Evolutionary conservation across 257 asterid genomes (phyloP), one percentile per base, ranked within the genome.

Genomic region (Nemophila menziesii): DNA sequence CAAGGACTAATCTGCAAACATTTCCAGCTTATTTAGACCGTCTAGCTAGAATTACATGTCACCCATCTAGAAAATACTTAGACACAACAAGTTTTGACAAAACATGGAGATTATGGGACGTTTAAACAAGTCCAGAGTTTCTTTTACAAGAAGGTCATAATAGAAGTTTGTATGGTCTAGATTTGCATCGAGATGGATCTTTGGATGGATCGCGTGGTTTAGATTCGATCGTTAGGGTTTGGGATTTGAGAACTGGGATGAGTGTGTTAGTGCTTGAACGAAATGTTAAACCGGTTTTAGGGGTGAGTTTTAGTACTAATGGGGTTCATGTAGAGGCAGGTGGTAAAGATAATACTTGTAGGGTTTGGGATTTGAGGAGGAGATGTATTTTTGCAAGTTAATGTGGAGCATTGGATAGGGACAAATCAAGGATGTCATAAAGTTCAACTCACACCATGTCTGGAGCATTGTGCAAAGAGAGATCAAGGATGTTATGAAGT

Each of bases 71-170:
- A 36, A 90, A 62, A 49, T 90, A 84, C 73, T 66, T 90, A 62
- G 98, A 89, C 48, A 81, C 98, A 14, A 63, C 96, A 52, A 75
- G 98, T 72, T 90, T 74, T 66, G 94, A 90, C 69, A 77, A 74
- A 56, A 90, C 98, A 36, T 90, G 96, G 96, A 77, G 96, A 63
- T 58, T 90, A 52, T 90, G 98, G 98, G 80, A 90, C 61, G 94
- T 85, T 34, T 95, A 90, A 62, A 74, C 94, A 33, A 93, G 98
- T 43, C 93, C 77, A 49, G 96, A 81, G 74, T 65, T 85, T 53
- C 96, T 90, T 63, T 84, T 84, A 63, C 98, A 90, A 67, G 98
- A 90, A 78, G 98, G 96, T 43, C 96, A 85, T 54, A 90, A 94
- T 51, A 81, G 96, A 67, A 79, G 98, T 64, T 78, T 90, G 1